These are phyloP conservation scores for Edaphochlamys debaryana DNA, from an alignment of 139 green algal species.

Conservation along the genomic window DNA sequence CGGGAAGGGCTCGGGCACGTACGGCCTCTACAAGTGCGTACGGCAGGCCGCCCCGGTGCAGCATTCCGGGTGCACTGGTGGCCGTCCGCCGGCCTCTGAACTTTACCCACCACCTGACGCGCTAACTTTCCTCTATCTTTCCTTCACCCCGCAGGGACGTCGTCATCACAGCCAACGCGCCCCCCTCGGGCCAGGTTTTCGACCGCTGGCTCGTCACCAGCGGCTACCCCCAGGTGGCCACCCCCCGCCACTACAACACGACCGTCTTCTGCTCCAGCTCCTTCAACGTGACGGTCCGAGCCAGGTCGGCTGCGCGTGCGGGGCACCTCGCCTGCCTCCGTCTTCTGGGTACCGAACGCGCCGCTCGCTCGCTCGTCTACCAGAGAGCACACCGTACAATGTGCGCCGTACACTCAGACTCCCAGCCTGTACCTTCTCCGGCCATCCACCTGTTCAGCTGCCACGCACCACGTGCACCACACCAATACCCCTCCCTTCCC, in stretches of 20 bases:
- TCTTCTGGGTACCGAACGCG: background rate
- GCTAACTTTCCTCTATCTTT: no score
- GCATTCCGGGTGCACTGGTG: no score
- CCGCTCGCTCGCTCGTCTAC: background rate
- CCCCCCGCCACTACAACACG: background rate
- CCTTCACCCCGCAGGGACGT: no score
- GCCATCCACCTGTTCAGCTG: no score
- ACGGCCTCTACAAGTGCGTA: background rate
- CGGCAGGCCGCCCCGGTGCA: no score
- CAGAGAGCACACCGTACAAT: no score
- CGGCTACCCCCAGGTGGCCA: background rate
- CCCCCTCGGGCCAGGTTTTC: background rate
- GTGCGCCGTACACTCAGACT: no score
- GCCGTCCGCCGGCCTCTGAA: no score
- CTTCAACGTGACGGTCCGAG: background rate
- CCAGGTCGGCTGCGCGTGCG: background rate
- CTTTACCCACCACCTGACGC: no score
- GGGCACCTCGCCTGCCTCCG: background rate
- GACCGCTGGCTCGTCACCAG: background rate
- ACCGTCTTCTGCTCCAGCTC: background rate
- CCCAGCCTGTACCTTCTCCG: no score
- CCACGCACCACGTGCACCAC: background rate
- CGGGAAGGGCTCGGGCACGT: background rate
- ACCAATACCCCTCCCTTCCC: background rate
- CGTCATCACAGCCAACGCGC: background rate